A percentile compares a stretch with the other conserved stretches of the same genome.
Conservation (phyloP, 129 eudicot species). For the Chrysanthemum makinoi region DNA sequence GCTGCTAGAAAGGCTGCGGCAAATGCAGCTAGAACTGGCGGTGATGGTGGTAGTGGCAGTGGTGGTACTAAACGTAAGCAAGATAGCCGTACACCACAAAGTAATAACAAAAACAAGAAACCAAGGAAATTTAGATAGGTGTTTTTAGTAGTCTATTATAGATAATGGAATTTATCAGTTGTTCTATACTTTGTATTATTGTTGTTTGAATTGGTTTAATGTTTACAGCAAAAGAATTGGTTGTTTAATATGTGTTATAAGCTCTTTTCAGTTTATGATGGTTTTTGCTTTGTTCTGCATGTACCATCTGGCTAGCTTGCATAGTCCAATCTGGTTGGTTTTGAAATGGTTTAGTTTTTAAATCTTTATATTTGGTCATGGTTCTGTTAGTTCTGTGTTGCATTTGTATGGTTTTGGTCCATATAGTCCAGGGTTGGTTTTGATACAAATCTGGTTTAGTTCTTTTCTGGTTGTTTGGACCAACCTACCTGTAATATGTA, state of each 20-base stretch:
- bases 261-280: background rate
- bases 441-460: too few species aligned
- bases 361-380: too few species aligned
- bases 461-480: too few species aligned
- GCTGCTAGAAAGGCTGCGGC: conserved; percentile 39
- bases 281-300: background rate
- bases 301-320: too few species aligned
- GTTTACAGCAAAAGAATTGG: background rate
- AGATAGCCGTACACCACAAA: conserved; percentile 36
- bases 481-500: too few species aligned
- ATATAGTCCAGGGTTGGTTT: too few species aligned
- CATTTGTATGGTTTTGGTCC: too few species aligned
- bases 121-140: conserved; percentile 38
- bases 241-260: background rate
- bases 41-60: conserved; percentile 18
- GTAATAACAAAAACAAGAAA: conserved; percentile 32
- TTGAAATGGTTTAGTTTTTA: background rate
- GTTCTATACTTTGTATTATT: too few species aligned
- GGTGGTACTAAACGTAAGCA: conserved; percentile 36
- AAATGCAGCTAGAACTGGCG: conserved; percentile 26
- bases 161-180: too few species aligned
- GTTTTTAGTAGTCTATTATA: conserved; percentile 4
- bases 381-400: too few species aligned
- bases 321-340: background rate
- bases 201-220: conserved; percentile 11